Conservation (phyloP, 1,284 basidiomycete genomes). For the Malassezia globosa region DNA sequence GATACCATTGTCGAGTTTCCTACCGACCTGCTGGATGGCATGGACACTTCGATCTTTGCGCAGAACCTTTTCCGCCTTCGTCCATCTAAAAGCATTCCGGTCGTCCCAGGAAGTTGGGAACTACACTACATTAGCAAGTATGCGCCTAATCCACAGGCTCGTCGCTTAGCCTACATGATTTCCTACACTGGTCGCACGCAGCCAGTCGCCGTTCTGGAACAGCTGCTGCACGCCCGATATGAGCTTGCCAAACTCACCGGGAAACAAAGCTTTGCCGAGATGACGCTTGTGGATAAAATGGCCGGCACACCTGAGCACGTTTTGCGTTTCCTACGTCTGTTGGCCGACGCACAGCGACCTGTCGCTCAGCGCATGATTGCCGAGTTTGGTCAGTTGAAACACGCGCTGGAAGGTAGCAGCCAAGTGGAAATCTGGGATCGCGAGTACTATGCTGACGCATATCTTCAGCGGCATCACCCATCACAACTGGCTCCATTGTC, state of each 20-base stretch:
- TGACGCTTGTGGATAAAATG: conserved; percentile 45
- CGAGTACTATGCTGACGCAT: conserved; percentile 38
- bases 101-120: conserved; percentile 53
- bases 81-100: conserved; percentile 6
- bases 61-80: background rate
- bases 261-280: conserved; percentile 32
- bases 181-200: conserved; percentile 27
- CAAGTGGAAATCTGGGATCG: conserved; percentile 37
- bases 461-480: conserved; percentile 21
- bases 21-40: conserved; percentile 22
- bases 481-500: conserved; percentile 29
- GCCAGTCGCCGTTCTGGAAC: conserved; percentile 35
- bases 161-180: conserved; percentile 60
- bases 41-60: conserved; percentile 19
- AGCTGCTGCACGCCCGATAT: conserved; percentile 28
- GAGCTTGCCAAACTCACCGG: conserved; percentile 41
- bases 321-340: conserved; percentile 30
- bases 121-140: conserved; percentile 84
- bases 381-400: conserved; percentile 29
- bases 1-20: conserved; percentile 22
- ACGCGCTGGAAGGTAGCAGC: conserved; percentile 6
- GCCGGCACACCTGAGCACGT: conserved; percentile 35
- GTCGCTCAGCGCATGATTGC: conserved; percentile 25
- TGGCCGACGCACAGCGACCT: conserved; percentile 32
- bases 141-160: conserved; percentile 64